Percentiles rank a stretch among this genome's conserved stretches.
phyloP scores from a whole-genome alignment of 768 basidiomycete species.

The Lactarius akahatsu region DNA sequence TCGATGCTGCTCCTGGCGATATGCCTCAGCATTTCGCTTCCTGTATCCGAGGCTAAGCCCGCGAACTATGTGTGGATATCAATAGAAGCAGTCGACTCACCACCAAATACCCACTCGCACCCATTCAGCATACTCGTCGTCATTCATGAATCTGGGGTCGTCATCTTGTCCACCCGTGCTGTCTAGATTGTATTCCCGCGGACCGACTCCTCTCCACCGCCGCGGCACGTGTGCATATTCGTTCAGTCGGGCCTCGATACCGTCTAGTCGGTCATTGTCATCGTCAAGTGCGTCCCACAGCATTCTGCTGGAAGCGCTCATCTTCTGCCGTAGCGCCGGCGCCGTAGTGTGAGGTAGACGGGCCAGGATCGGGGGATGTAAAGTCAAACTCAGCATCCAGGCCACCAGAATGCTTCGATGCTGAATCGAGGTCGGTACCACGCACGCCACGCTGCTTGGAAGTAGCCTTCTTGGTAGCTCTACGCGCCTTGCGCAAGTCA shows the following conservation, averaged over 20 bases:
- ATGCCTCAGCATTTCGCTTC: slow-evolving; percentile 65
- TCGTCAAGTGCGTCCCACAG: slow-evolving; percentile 71
- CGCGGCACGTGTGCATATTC: slow-evolving; percentile 70
- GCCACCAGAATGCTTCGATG: slow-evolving; percentile 31
- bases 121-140: slow-evolving; percentile 89
- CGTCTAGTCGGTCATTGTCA: slow-evolving; percentile 67
- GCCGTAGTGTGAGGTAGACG: slow-evolving; percentile 38
- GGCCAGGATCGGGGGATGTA: slow-evolving; percentile 34
- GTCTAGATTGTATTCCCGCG: slow-evolving; percentile 45
- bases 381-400: slow-evolving; percentile 7
- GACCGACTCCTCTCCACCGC: slow-evolving; percentile 56
- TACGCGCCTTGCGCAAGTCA: slow-evolving; percentile 42
- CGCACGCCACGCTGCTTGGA: neutral
- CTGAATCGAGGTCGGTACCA: neutral
- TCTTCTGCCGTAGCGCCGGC: slow-evolving; percentile 58
- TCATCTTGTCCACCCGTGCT: slow-evolving; percentile 32
- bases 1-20: slow-evolving; percentile 57
- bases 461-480: slow-evolving; percentile 52
- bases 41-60: slow-evolving; percentile 38
- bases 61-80: slow-evolving; percentile 14
- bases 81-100: slow-evolving; percentile 38
- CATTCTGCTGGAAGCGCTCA: slow-evolving; percentile 64
- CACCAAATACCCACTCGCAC: slow-evolving; percentile 84
- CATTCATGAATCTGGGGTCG: slow-evolving; percentile 60
- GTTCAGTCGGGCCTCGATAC: slow-evolving; percentile 61